Base-by-base conservation (phyloP, 345 rosid species). In the Anacardium occidentale region DNA sequence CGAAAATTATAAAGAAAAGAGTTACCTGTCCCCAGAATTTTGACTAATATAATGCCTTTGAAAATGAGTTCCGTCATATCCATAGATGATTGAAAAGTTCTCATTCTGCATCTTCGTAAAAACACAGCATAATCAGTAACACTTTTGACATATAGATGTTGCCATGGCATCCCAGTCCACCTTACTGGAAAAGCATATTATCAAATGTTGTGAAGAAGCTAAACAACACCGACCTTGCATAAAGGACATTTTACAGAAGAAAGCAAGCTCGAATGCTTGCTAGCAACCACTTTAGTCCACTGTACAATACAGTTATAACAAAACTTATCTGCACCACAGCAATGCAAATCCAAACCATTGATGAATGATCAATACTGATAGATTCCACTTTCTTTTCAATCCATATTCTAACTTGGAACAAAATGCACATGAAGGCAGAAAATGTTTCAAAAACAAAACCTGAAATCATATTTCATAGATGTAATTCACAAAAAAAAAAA, bases 221-320 rank as follows among this genome's bases (percentile, higher is more conserved):
- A 13, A 56, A 45, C 2, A 53, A 76, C 64, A 67, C 83, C 78
- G 66, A 92, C 97, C 98, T 92, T 95, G 85, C 99, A 95, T 55
- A 92, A 68, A 65, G 99, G 99, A 75, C 99, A 95, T 58, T 81
- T 84, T 7, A 91, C 75, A 57, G 91, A 88, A 22, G 86, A 75
- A 2, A 83, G 76, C n/a, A 72, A 69, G 71, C 75, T 69, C 29
- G 83, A 75, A 56, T 79, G 84, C 79, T 87, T 89, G 78, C 83
- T 73, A 6, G 88, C 80, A 69, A 87, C 87, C 51, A 92, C 98
- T 79, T 89, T 85, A 73, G 82, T 69, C 99, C 98, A 92, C 40
- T 81, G 92, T 75, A 82, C 75, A 66, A 95, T 95, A 71, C 97
- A 95, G 2, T 70, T 81, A 73, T 83, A 92, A 78, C 99, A 95